Base-by-base conservation (phyloP, 2,329 filamentous ascomycete species). In the Colletotrichum phormii region DNA sequence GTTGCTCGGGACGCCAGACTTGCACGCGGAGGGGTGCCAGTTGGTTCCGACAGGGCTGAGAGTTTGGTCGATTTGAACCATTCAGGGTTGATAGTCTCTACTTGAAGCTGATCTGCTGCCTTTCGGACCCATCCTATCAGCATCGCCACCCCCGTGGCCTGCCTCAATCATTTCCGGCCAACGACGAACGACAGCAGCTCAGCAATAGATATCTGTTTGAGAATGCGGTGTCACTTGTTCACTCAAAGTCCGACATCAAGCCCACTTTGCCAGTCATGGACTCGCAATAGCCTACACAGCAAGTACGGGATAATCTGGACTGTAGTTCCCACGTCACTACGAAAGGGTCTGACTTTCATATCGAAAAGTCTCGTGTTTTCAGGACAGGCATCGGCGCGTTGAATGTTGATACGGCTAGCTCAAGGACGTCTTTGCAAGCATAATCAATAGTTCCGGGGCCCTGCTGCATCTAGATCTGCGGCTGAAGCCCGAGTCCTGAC, bases 61-160 rank as follows among this genome's bases (percentile, higher is more conserved):
- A 51, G 42, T 18, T 46, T 42, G 42, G 33, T 35, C 29, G 29
- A 31, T 18, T 35, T 29, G 18, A 49, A 11, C 8, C 7, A 35
- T n/a, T 22, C 54, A 22, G 26, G 33, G 29, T 24, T 35, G 18
- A 11, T 31, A 51, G 24, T n/a, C 35, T 37, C 29, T 49, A 42
- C 29, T 22, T 15, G 29, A 53, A 37, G 58, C 18, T 60, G 70
- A 46, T 42, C 55, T 46, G 15, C 54, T 37, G 22, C 33, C 37
- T 42, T 24, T 13, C 11, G 5, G 65, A 49, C 58, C 33, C 55
- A 70, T 64, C 9, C 18, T 31, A 31, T 55, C 64, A 64, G 64
- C 69, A 60, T 69, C 64, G 65, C 64, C 64, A 72, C 69, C 53
- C 42, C 64, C 68, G 64, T 63, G 51, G 51, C 29, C 46, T 68